Base-by-base conservation (phyloP, 2,329 filamentous ascomycete genomes). In the Hypocrella siamensis region DNA sequence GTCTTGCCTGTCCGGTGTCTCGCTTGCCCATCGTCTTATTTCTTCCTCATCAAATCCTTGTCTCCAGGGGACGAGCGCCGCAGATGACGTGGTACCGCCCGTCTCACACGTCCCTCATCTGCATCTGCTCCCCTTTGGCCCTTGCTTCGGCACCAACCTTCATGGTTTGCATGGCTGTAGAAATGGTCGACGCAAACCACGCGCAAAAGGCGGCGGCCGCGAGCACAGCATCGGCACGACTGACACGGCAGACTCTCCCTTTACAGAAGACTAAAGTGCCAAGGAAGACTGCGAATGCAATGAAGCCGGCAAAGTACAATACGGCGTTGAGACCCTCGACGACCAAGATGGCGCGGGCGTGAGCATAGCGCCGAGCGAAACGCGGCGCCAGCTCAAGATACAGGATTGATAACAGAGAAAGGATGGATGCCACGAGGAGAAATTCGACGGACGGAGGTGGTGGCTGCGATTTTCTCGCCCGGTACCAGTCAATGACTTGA, bases 401-500 rank as follows among this genome's bases (percentile, higher is more conserved):
- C 31, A 52, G 45, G 32, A 75, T 47, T 7, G 70, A 72, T 32
- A 72, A 17, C 24, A 75, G 46, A 18, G 70, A 67, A 43, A 68
- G 63, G 27, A 68, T 39, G 2, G 68, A 62, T 17, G 56, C 57
- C 44, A 70, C 67, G 42, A 75, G 52, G 38, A 75, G 51, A 48
- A 73, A 74, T 54, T 63, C 67, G 51, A 76, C 52, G 38, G 70
- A 61, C 4, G 60, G 54, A 0, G 72, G 71, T n/a, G 70, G 61
- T 14, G 59, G 42, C 4, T 60, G 61, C 40, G 62, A 56, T 44
- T 67, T 77, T 43, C 70, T 56, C 37, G 51, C 55, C 46, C 66
- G 60, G 48, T 72, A 75, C 66, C 68, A 75, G 50, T 75, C 59
- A 40, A 66, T 57, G 34, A 76, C 72, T 76, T n/a, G n/a, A n/a